Evolutionary conservation across 495 filamentous ascomycete genomes (phyloP).

Genomic region (Thermothielavioides terrestris): DNA sequence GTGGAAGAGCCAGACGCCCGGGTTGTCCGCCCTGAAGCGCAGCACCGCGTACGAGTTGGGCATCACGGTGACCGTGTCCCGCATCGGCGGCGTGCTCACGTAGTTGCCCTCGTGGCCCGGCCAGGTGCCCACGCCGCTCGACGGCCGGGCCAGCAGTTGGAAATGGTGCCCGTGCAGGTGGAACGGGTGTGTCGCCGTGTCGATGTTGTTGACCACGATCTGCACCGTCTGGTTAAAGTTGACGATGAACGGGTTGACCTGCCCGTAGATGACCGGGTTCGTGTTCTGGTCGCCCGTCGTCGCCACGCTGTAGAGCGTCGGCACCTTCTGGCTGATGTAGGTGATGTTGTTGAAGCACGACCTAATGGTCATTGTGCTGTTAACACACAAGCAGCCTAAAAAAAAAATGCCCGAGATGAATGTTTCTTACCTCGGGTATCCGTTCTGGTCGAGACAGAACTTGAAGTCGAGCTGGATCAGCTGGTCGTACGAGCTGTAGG

Average conservation of each 20-base stretch:
- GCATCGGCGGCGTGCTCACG: slow-evolving; percentile 35
- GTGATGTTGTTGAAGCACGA: slow-evolving; percentile 72
- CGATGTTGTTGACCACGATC: slow-evolving; percentile 72
- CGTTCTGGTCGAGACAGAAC: slow-evolving; percentile 54
- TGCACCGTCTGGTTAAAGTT: slow-evolving; percentile 60
- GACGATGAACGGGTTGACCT: slow-evolving; percentile 58
- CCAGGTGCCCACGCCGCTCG: slow-evolving; percentile 33
- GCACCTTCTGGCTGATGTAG: slow-evolving; percentile 66
- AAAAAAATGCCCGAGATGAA: background rate
- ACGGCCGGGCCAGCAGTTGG: slow-evolving; percentile 53
- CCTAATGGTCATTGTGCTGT: slow-evolving; percentile 21
- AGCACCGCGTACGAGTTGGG: slow-evolving; percentile 49
- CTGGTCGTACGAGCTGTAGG: slow-evolving; percentile 41
- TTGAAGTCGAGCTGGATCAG: slow-evolving; percentile 50
- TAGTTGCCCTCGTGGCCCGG: slow-evolving; percentile 31
- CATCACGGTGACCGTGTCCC: slow-evolving; percentile 50
- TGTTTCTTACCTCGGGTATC: slow-evolving; percentile 46
- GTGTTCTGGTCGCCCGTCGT: slow-evolving; percentile 53
- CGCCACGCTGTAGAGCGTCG: slow-evolving; percentile 66
- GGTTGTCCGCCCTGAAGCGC: slow-evolving; percentile 56
- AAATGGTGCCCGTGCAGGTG: slow-evolving; percentile 70
- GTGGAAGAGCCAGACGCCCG: slow-evolving; percentile 74
- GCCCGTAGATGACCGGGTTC: slow-evolving; percentile 63
- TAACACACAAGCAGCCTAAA: background rate
- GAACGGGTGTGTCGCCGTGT: slow-evolving; percentile 50